Evolutionary conservation across 2,329 filamentous ascomycete genomes (phyloP), one percentile per base, ranked within the genome.

Genomic region (Nemania abortiva): DNA sequence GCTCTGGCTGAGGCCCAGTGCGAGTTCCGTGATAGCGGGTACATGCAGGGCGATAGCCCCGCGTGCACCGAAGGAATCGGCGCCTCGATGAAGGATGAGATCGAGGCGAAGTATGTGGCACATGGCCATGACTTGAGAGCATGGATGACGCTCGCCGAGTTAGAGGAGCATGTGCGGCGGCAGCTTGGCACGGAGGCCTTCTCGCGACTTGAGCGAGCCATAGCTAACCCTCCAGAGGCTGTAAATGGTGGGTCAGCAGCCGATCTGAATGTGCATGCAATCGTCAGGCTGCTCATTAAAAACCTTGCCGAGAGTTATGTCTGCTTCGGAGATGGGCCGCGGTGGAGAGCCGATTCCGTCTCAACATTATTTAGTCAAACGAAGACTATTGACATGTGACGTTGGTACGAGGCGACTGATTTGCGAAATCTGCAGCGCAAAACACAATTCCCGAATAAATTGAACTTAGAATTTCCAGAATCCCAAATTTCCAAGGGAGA

Each of bases 281-380:
- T 73, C 18, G 55, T 70, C 11, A 45, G 66, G 31, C 24, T 69
- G 45, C 57, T 69, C 10, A 60, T 78, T 9, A 66, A 72, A 37
- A 72, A 67, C 15, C 53, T 78, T 3, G 69, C 72, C 2, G 71
- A 65, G 52, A 72, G 56, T n/a, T 77, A 63, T 57, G 70, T 71
- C 2, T 77, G 77, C 39, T 77, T 77, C 37, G 77, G 76, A 1
- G 65, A 77, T 58, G 76, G 76, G 22, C 77, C 76, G n/a, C 69
- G 73, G 27, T 78, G 76, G 76, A 70, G 63, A 22, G 45, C 64
- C 6, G 72, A 75, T 34, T 22, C 24, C 3, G 45, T 74, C 11
- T 68, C 68, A 18, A 60, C 68, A 18, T 34, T 76, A 34, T 71
- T 74, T 18, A 60, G 56, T 31, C 50, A 56, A 39, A 50, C 47